Evolutionary conservation across 2,329 filamentous ascomycete species (phyloP).

Genomic region (Talaromyces sp.): DNA sequence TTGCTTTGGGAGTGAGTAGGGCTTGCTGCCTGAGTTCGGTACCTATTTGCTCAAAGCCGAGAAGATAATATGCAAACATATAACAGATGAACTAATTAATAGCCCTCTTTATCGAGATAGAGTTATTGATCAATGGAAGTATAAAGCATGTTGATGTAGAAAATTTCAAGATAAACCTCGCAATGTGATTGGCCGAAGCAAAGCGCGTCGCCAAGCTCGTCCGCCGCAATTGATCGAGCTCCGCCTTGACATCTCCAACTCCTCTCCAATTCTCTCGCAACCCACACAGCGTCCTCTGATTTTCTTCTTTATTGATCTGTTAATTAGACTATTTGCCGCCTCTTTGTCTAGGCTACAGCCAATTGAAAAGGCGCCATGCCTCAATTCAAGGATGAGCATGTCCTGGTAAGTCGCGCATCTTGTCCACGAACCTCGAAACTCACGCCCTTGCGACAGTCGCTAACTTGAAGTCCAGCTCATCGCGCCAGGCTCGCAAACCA

Average conservation of each 20-base stretch:
- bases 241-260: slow-evolving; percentile 20
- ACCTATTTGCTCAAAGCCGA: background rate
- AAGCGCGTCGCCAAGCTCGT: slow-evolving; percentile 11
- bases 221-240: slow-evolving; percentile 14
- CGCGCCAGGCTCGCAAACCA: slow-evolving; percentile 75
- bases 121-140: background rate
- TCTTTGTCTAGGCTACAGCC: background rate
- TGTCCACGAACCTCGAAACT: background rate
- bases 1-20: background rate
- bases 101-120: no score
- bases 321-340: background rate
- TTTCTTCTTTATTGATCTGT: background rate
- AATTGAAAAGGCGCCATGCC: slow-evolving; percentile 39
- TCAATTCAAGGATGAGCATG: slow-evolving; percentile 54
- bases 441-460: background rate
- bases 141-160: background rate
- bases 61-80: background rate
- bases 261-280: slow-evolving; percentile 4
- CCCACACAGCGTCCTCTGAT: slow-evolving; percentile 4
- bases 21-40: background rate
- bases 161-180: background rate
- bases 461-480: slow-evolving; percentile 44
- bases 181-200: background rate
- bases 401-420: slow-evolving; percentile 41
- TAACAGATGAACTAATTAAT: background rate